phyloP scores from a whole-genome alignment of 2,329 filamentous ascomycete species.

The Trichoderma brevicompactum region DNA sequence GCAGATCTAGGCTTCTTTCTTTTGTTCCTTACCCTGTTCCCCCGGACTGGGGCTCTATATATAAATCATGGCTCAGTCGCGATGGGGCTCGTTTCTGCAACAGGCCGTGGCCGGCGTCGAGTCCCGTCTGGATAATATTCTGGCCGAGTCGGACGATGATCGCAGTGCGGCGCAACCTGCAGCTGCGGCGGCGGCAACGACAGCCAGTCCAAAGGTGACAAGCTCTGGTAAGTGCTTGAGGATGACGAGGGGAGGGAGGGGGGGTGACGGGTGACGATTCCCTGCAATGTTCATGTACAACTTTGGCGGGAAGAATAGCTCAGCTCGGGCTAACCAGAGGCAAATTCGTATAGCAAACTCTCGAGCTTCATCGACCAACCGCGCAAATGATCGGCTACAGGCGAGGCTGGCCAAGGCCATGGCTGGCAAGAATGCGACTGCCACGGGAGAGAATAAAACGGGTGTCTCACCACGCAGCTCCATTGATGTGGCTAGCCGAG shows the following conservation, averaged over 20 bases:
- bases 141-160: conserved; percentile 69
- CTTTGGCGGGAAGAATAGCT: not conserved
- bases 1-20: not conserved
- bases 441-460: conserved; percentile 51
- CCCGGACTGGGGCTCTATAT: not conserved
- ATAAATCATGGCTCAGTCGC: conserved; percentile 51
- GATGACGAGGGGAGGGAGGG: not conserved
- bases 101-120: conserved; percentile 94
- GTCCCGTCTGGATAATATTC: conserved; percentile 86
- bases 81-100: conserved; percentile 82
- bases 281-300: not conserved
- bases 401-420: conserved; percentile 88
- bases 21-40: not conserved
- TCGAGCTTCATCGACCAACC: conserved; percentile 65
- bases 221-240: conserved; percentile 29
- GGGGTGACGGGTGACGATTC: not conserved
- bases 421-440: conserved; percentile 63
- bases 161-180: conserved; percentile 36
- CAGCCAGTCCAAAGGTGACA: conserved; percentile 10
- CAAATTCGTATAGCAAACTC: conserved; percentile 47
- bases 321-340: conserved; percentile 5
- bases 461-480: conserved; percentile 44
- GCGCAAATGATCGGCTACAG: conserved; percentile 72
- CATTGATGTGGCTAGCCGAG: conserved; percentile 41
- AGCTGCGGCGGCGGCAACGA: not conserved